Percentiles rank a stretch among this genome's conserved stretches.
Conservation (phyloP, 495 filamentous ascomycete species). For the Diplogelasinospora grovesii region DNA sequence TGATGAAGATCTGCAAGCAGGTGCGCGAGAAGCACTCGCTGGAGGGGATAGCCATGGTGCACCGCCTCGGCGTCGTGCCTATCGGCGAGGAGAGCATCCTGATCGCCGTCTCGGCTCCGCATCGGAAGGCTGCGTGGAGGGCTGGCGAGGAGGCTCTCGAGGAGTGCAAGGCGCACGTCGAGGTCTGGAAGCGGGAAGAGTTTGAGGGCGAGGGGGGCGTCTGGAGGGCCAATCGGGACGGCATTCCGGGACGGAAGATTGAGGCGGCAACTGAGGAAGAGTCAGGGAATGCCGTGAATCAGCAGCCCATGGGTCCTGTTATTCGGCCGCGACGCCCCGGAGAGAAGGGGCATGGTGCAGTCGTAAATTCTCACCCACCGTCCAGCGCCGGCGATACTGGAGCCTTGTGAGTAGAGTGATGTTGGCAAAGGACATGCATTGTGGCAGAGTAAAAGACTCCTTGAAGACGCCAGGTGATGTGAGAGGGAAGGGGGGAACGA, state of each 20-base stretch:
- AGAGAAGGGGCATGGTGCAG: too few species aligned
- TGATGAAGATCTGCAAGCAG: constrained; percentile 58
- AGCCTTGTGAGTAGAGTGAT: too few species aligned
- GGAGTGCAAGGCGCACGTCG: constrained; percentile 72
- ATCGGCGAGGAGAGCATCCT: constrained; percentile 88
- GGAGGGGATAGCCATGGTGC: constrained; percentile 66
- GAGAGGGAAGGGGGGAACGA: too few species aligned
- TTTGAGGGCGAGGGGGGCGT: constrained; percentile 76
- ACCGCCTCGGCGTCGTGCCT: constrained; percentile 80
- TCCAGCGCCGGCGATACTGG: too few species aligned
- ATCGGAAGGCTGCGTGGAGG: constrained; percentile 82
- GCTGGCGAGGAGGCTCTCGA: constrained; percentile 89
- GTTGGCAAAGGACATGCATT: too few species aligned
- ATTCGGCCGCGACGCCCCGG: too few species aligned
- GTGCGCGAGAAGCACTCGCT: constrained; percentile 56
- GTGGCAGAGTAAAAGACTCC: too few species aligned
- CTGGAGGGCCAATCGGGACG: constrained; percentile 90
- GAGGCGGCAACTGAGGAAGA: too few species aligned
- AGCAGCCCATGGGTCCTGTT: too few species aligned
- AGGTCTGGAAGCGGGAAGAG: constrained; percentile 95
- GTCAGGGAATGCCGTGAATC: too few species aligned
- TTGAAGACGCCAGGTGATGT: too few species aligned
- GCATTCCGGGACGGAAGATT: constrained; percentile 45
- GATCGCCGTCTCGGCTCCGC: constrained; percentile 78
- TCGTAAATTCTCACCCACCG: too few species aligned